phyloP scores from a whole-genome alignment of 345 rosid species.

The Bruguiera parviflora region DNA sequence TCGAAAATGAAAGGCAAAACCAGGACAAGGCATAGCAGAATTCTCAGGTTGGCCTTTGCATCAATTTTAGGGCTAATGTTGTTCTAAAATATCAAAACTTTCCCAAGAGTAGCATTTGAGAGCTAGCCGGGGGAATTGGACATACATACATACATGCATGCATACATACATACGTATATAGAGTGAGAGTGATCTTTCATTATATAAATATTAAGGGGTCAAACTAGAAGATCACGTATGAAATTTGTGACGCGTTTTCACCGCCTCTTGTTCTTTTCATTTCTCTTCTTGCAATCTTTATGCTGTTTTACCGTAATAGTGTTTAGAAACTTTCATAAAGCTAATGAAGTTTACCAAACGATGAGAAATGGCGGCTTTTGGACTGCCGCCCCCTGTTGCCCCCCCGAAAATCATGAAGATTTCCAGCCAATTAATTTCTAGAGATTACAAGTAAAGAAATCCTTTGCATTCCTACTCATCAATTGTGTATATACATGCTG shows the following conservation, averaged over 20 bases:
- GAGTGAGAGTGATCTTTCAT: neutral
- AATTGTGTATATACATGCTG: neutral
- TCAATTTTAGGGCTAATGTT: neutral
- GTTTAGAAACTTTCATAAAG: neutral
- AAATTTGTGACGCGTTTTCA: neutral
- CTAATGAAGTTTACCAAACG: neutral
- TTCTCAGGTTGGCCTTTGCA: slow-evolving; percentile 24
- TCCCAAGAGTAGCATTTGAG: neutral
- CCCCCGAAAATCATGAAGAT: neutral
- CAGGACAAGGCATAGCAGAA: slow-evolving; percentile 26
- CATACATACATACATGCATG: neutral
- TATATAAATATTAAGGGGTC: neutral
- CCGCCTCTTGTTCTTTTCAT: neutral
- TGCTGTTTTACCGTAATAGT: neutral
- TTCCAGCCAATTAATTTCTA: neutral
- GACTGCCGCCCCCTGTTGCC: neutral
- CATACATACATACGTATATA: too few relatives aligned
- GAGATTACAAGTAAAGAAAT: neutral
- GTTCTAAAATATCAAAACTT: neutral
- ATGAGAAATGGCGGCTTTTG: neutral
- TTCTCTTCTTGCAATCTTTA: neutral
- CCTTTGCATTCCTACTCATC: slow-evolving; percentile 1
- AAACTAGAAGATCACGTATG: neutral
- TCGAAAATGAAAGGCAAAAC: slow-evolving; percentile 30
- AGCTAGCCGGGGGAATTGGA: neutral